Percentiles rank a stretch among this genome's conserved stretches.
Conservation (phyloP, 441 rosid genomes). For the Mallotus japonicus region DNA sequence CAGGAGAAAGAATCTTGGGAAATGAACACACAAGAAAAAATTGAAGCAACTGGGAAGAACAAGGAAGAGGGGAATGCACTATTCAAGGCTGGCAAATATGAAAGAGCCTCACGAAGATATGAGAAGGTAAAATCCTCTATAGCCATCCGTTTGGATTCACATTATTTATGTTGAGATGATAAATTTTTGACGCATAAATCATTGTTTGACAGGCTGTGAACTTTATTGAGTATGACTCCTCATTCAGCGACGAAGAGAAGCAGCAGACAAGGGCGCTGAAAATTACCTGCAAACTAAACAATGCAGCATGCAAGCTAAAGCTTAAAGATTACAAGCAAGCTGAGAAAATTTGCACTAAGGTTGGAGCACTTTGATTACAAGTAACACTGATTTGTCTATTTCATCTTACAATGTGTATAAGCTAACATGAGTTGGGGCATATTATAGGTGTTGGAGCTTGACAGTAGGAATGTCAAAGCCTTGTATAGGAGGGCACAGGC, state of each 20-base stretch:
- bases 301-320: slow-evolving; percentile 82
- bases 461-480: slow-evolving; percentile 71
- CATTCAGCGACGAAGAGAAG: slow-evolving; percentile 75
- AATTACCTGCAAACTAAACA: slow-evolving; percentile 68
- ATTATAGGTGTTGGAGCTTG: slow-evolving; percentile 62
- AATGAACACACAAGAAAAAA: slow-evolving; percentile 72
- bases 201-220: slow-evolving; percentile 40
- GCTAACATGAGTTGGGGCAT: too few relatives aligned
- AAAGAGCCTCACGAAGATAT: slow-evolving; percentile 67
- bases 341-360: slow-evolving; percentile 81
- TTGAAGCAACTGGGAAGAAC: slow-evolving; percentile 77
- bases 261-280: slow-evolving; percentile 60
- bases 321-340: slow-evolving; percentile 70
- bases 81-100: slow-evolving; percentile 71
- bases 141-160: too few relatives aligned
- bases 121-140: slow-evolving; percentile 44
- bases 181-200: too few relatives aligned
- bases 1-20: slow-evolving; percentile 84
- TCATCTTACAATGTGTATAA: too few relatives aligned
- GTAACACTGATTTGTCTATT: too few relatives aligned
- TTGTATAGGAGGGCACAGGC: slow-evolving; percentile 84
- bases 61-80: slow-evolving; percentile 77
- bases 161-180: too few relatives aligned
- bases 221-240: slow-evolving; percentile 61
- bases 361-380: not conserved